phyloP scores from a whole-genome alignment of 2,329 filamentous ascomycete species.

The Aspergillus phoenicis region DNA sequence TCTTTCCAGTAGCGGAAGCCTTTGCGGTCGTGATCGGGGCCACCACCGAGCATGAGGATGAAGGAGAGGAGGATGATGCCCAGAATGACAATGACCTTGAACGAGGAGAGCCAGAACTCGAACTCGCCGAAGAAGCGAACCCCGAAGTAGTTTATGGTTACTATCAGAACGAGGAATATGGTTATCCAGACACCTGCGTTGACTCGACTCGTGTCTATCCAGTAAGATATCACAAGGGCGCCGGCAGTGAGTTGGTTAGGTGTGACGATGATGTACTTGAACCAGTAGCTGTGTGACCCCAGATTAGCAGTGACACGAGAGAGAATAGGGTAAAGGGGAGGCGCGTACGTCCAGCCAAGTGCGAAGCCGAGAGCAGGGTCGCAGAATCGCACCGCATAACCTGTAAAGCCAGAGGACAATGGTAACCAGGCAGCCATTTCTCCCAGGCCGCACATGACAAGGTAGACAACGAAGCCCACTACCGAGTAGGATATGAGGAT shows the following conservation, averaged over 20 bases:
- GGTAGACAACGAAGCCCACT: slow-evolving; percentile 65
- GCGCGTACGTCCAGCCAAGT: slow-evolving; percentile 67
- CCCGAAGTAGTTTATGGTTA: slow-evolving; percentile 70
- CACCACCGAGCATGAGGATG: slow-evolving; percentile 66
- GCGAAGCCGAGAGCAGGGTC: slow-evolving; percentile 81
- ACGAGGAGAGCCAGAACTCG: slow-evolving; percentile 61
- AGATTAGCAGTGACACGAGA: slow-evolving; percentile 8
- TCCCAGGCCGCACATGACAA: slow-evolving; percentile 79
- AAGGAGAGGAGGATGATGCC: slow-evolving; percentile 68
- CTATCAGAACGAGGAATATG: slow-evolving; percentile 65
- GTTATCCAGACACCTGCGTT: slow-evolving; percentile 82
- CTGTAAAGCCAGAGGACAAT: slow-evolving; percentile 75
- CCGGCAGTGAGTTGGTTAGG: slow-evolving; percentile 82
- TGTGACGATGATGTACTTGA: slow-evolving; percentile 81
- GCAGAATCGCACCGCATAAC: slow-evolving; percentile 76
- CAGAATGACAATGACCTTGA: slow-evolving; percentile 69
- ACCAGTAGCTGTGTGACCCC: slow-evolving; percentile 51
- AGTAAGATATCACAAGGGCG: slow-evolving; percentile 78
- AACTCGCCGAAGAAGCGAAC: slow-evolving; percentile 71
- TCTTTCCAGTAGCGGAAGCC: slow-evolving; percentile 69
- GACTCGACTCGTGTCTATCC: slow-evolving; percentile 65
- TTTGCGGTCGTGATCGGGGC: slow-evolving; percentile 62
- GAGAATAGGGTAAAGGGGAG: slow-evolving; percentile 15
- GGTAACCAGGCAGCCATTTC: slow-evolving; percentile 86
- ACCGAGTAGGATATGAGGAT: slow-evolving; percentile 49